phyloP scores from a whole-genome alignment of 768 basidiomycete species.

The Lactifluus volemus region DNA sequence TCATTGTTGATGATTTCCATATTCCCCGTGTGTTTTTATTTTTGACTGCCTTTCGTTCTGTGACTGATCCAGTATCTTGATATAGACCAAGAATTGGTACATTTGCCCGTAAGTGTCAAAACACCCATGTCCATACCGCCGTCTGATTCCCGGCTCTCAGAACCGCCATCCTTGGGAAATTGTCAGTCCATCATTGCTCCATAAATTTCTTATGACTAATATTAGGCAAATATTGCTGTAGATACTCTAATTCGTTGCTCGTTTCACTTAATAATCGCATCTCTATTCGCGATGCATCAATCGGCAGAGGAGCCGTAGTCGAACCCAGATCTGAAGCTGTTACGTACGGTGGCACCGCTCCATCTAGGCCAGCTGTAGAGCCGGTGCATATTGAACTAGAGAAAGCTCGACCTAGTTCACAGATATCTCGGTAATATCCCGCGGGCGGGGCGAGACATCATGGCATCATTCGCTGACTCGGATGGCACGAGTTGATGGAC shows the following conservation, averaged over 20 bases:
- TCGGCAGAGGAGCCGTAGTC: not conserved
- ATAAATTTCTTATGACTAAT: not conserved
- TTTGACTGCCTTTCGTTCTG: not conserved
- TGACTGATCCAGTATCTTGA: not conserved
- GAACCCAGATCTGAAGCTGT: too few relatives aligned
- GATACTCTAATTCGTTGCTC: conserved; percentile 9
- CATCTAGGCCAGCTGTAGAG: too few relatives aligned
- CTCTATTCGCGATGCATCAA: not conserved
- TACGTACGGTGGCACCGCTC: too few relatives aligned
- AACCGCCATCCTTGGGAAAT: conserved; percentile 1
- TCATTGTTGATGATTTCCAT: not conserved
- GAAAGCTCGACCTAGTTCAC: too few relatives aligned
- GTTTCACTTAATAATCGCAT: conserved; percentile 12
- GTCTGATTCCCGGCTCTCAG: not conserved
- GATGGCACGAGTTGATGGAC: too few relatives aligned
- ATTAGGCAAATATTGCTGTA: not conserved
- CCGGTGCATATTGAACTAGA: too few relatives aligned
- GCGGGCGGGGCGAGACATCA: too few relatives aligned
- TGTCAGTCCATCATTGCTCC: not conserved
- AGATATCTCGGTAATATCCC: too few relatives aligned
- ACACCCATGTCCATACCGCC: not conserved
- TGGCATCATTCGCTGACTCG: too few relatives aligned
- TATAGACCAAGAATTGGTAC: conserved; percentile 3
- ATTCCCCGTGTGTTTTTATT: not conserved
- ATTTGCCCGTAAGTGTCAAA: not conserved